Evolutionary conservation across 2,329 filamentous ascomycete genomes (phyloP).

Genomic region (Beauveria scarabaeidicola): DNA sequence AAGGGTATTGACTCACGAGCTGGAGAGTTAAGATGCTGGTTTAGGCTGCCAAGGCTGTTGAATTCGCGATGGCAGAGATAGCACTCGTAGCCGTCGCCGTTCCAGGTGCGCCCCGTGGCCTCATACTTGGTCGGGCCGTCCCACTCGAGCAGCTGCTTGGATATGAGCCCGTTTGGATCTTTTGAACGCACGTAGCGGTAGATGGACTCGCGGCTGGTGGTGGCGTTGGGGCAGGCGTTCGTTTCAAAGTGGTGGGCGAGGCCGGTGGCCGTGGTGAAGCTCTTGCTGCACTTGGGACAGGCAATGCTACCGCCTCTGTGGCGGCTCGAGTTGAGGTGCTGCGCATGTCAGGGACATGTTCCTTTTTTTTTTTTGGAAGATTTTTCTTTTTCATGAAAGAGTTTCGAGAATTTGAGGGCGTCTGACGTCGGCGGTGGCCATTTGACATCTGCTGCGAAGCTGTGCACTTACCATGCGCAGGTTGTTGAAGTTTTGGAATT

Average conservation of each 20-base stretch:
- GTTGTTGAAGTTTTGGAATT: slow-evolving; percentile 23
- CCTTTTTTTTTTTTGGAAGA: no score
- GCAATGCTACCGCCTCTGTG: slow-evolving; percentile 36
- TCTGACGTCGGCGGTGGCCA: no score
- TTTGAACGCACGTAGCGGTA: slow-evolving; percentile 34
- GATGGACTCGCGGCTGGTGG: slow-evolving; percentile 39
- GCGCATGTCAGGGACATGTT: neutral
- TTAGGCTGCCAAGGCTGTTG: slow-evolving; percentile 25
- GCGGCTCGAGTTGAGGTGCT: slow-evolving; percentile 47
- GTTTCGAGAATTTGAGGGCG: no score
- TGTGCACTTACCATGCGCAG: slow-evolving; percentile 23
- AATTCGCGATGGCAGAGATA: slow-evolving; percentile 42
- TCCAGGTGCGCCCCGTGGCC: slow-evolving; percentile 35
- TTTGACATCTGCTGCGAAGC: neutral
- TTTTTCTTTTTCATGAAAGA: no score
- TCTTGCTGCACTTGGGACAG: slow-evolving; percentile 46
- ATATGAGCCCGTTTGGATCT: slow-evolving; percentile 41
- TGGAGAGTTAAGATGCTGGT: slow-evolving; percentile 46
- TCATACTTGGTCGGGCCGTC: slow-evolving; percentile 24
- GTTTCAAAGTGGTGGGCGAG: slow-evolving; percentile 48
- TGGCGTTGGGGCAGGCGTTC: slow-evolving; percentile 40
- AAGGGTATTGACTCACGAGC: slow-evolving; percentile 11
- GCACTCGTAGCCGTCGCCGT: slow-evolving; percentile 26
- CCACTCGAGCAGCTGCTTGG: slow-evolving; percentile 43
- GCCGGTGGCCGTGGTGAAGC: slow-evolving; percentile 43